Evolutionary conservation across 2,329 filamentous ascomycete genomes (phyloP), one percentile per base, ranked within the genome.

Genomic region (Curvularia hawaiiensis): DNA sequence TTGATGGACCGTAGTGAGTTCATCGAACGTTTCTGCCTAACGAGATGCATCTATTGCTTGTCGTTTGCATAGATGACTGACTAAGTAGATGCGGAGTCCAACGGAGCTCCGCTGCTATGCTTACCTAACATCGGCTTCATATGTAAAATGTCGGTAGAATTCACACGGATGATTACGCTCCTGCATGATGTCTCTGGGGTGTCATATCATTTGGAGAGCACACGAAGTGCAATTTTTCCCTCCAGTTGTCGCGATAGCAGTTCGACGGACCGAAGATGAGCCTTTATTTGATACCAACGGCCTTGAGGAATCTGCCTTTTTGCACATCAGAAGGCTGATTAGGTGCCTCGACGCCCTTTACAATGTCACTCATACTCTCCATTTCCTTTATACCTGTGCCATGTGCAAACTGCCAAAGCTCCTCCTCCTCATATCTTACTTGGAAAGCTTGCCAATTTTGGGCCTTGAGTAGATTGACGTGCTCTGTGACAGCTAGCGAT

Each of bases 391-490:
- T 73, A 0, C 75, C 77, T 2, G 38, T 52, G 1, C 78, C 77
- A 59, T 80, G 78, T 51, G 55, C 62, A 61, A 80, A 79, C 2
- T 54, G 49, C 79, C 79, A 80, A 24, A 64, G 58, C 52, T 75
- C 62, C 4, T 72, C 72, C 20, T 65, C 69, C 44, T 81, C 78
- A 35, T 77, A 69, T 7, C 79, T 67, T 9, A 81, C 75, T 59
- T 81, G 79, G 51, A 81, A 81, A 0, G 79, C 79, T 44, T 76
- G 71, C 79, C 79, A 81, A 20, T 79, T 80, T 59, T 77, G 71
- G 16, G 66, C 65, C 54, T 80, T 80, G 18, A 81, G 65, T 20
- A 70, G 71, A 38, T 73, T 74, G 35, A 81, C 74, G 58, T 81
- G 79, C 40, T 77, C 76, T 43, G 69, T 67, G 24, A 81, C 77